Conservation (phyloP, 1,284 basidiomycete species). For the Amylostereum chailletii region DNA sequence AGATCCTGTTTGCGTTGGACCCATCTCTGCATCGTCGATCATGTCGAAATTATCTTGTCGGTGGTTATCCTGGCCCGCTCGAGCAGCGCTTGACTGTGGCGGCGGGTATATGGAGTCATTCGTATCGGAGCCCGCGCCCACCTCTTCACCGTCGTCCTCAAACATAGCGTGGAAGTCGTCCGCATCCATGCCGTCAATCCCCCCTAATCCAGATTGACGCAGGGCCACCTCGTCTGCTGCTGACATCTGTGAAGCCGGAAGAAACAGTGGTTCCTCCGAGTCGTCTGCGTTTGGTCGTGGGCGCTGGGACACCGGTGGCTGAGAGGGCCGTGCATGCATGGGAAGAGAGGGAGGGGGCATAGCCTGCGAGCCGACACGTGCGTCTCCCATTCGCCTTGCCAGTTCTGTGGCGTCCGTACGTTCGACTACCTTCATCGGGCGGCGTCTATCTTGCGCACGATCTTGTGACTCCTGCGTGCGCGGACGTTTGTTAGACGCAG, state of each 20-base stretch:
- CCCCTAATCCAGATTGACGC: constrained; percentile 47
- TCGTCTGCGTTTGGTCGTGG: constrained; percentile 11
- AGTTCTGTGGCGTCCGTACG: constrained; percentile 27
- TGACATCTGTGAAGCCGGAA: constrained; percentile 55
- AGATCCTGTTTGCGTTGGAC: constrained; percentile 36
- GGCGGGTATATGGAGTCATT: constrained; percentile 1
- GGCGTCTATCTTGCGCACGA: constrained; percentile 39
- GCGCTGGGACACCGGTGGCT: constrained; percentile 18
- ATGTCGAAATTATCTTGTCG: constrained; percentile 23
- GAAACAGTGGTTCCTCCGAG: constrained; percentile 47
- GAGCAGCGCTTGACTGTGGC: constrained; percentile 6
- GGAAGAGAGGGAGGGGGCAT: constrained; percentile 5
- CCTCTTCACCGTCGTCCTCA: constrained; percentile 59
- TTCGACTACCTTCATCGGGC: constrained; percentile 51
- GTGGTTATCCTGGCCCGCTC: constrained; percentile 4
- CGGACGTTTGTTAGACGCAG: constrained; percentile 9
- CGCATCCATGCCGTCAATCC: constrained; percentile 51
- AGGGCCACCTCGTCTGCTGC: constrained; percentile 40
- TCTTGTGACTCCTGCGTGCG: constrained; percentile 37
- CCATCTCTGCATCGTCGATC: constrained; percentile 36
- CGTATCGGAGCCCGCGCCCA: constrained; percentile 30
- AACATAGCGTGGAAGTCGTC: constrained; percentile 55
- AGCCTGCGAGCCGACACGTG: constrained; percentile 2
- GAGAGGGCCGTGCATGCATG: constrained; percentile 17
- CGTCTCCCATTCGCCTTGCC: constrained; percentile 13